Percentiles rank a stretch among this genome's conserved stretches.
These are phyloP conservation scores for Fusarium paranaense DNA, from an alignment of 2,329 filamentous ascomycete genomes.

Conservation along the genomic window DNA sequence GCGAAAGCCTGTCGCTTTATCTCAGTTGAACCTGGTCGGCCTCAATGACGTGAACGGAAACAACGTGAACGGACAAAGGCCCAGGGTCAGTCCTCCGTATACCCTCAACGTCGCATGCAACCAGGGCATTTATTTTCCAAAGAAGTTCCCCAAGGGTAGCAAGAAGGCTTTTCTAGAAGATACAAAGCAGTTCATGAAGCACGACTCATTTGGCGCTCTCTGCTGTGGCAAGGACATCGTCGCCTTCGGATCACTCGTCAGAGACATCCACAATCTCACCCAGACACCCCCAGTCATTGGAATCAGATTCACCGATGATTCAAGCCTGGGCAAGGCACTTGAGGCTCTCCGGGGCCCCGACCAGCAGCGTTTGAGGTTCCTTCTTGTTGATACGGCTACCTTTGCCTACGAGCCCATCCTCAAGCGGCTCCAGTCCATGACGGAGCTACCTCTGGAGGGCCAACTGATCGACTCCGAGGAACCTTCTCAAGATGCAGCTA, in stretches of 20 bases:
- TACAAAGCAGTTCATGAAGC: slow-evolving; percentile 64
- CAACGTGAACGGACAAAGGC: slow-evolving; percentile 4
- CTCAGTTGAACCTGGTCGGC: slow-evolving; percentile 51
- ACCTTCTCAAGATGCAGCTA: slow-evolving; percentile 10
- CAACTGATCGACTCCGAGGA: slow-evolving; percentile 57
- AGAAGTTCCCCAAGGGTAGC: slow-evolving; percentile 31
- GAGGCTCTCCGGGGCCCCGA: slow-evolving; percentile 51
- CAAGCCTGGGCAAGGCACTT: slow-evolving; percentile 60
- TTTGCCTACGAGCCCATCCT: slow-evolving; percentile 79
- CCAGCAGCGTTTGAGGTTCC: slow-evolving; percentile 54
- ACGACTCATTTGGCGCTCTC: slow-evolving; percentile 72
- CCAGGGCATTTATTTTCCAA: slow-evolving; percentile 60
- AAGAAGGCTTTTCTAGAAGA: slow-evolving; percentile 60
- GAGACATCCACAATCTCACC: slow-evolving; percentile 61
- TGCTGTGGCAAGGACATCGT: slow-evolving; percentile 62
- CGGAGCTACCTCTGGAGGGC: slow-evolving; percentile 66
- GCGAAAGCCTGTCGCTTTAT: slow-evolving; percentile 55
- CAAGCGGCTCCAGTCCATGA: slow-evolving; percentile 66
- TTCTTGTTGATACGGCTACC: slow-evolving; percentile 72
- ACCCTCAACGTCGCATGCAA: slow-evolving; percentile 54
- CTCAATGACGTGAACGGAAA: slow-evolving; percentile 51
- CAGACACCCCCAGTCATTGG: slow-evolving; percentile 58
- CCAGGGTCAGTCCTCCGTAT: slow-evolving; percentile 40
- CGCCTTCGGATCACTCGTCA: slow-evolving; percentile 69
- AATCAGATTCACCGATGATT: slow-evolving; percentile 62